A percentile compares a stretch with the other conserved stretches of the same genome.
phyloP scores from a whole-genome alignment of 176 grass and related monocot species.

The Eragrostis nindensis region DNA sequence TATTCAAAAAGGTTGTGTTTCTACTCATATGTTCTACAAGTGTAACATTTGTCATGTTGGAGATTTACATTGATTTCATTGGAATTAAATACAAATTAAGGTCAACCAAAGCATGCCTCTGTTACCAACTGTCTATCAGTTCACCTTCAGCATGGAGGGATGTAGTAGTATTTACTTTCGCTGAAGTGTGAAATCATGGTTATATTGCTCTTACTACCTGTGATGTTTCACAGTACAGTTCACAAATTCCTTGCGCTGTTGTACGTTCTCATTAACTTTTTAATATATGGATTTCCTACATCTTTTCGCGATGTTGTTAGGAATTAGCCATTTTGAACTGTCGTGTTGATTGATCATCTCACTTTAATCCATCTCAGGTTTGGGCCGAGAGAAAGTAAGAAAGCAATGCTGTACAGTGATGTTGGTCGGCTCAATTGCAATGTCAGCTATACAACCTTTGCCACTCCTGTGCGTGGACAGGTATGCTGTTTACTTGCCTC shows the following conservation, averaged over 20 bases:
- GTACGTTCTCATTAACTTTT: background rate
- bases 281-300: background rate
- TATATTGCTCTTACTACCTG: conserved; percentile 10
- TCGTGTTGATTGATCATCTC: conserved; percentile 10
- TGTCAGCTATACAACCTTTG: conserved; percentile 84
- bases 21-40: background rate
- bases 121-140: background rate
- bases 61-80: background rate
- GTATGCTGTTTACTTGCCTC: conserved; percentile 39
- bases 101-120: background rate
- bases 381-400: conserved; percentile 98
- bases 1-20: no score
- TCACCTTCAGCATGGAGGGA: background rate
- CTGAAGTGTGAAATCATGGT: background rate
- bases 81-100: conserved; percentile 1
- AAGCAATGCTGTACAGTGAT: conserved; percentile 96
- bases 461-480: conserved; percentile 83
- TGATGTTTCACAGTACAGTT: background rate
- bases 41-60: background rate
- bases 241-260: background rate
- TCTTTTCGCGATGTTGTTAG: conserved; percentile 11
- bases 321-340: conserved; percentile 2
- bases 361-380: conserved; percentile 55
- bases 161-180: background rate
- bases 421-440: conserved; percentile 93